phyloP scores from a whole-genome alignment of 179 eudicot genomes.

The Carnegiea gigantea region DNA sequence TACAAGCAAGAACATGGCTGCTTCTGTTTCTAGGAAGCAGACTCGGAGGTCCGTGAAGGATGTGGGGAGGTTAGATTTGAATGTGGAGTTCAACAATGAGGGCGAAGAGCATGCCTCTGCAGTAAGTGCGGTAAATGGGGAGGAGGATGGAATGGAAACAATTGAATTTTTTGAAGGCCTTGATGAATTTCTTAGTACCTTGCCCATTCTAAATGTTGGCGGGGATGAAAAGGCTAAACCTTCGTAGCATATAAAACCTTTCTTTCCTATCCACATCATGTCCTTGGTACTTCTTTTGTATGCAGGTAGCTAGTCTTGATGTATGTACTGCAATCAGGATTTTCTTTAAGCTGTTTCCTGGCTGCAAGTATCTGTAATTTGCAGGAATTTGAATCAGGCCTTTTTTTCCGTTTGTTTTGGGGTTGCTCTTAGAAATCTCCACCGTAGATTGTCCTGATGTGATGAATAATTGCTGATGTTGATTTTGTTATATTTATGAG shows the following conservation, averaged over 20 bases:
- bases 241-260: conserved; percentile 40
- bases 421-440: conserved; percentile 18
- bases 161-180: conserved; percentile 86
- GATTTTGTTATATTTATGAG: conserved; percentile 25
- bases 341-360: conserved; percentile 25
- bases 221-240: conserved; percentile 76
- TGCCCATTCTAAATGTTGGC: conserved; percentile 73
- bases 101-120: conserved; percentile 60
- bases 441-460: conserved; percentile 26
- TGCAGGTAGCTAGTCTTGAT: conserved; percentile 32
- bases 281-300: conserved; percentile 26
- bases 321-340: conserved; percentile 34
- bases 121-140: conserved; percentile 44
- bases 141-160: conserved; percentile 67
- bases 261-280: conserved; percentile 24
- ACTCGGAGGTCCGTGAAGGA: conserved; percentile 33
- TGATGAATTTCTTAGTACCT: conserved; percentile 82
- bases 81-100: conserved; percentile 48
- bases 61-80: conserved; percentile 45
- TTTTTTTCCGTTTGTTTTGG: background rate
- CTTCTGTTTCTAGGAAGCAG: conserved; percentile 32
- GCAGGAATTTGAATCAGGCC: conserved; percentile 33
- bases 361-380: conserved; percentile 32
- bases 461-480: conserved; percentile 30
- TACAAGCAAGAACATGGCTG: conserved; percentile 16